phyloP scores from a whole-genome alignment of 257 asterid species.

The Ligustrum vulgare region DNA sequence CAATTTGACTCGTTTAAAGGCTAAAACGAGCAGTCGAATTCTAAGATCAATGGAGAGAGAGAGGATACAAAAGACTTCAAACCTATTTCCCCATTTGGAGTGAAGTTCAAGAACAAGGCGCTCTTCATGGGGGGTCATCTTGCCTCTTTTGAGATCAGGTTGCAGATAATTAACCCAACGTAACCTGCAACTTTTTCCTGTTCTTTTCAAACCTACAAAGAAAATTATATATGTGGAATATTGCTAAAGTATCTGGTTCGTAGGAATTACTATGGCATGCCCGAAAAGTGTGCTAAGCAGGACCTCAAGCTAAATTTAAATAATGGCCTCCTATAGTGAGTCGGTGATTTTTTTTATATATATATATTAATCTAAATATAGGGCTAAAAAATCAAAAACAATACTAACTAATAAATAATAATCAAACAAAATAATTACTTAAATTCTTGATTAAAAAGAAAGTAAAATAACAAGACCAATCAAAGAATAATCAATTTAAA shows the following conservation, averaged over 20 bases:
- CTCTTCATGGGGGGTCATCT: slow-evolving; percentile 81
- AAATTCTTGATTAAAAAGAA: too few relatives aligned
- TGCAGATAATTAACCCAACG: slow-evolving; percentile 94
- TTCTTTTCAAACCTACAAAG: slow-evolving; percentile 71
- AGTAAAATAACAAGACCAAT: too few relatives aligned
- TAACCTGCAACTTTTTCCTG: slow-evolving; percentile 92
- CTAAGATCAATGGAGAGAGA: neutral
- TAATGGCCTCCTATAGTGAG: too few relatives aligned
- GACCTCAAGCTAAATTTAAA: too few relatives aligned
- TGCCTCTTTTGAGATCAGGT: slow-evolving; percentile 81
- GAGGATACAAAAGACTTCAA: neutral
- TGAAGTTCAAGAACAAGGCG: slow-evolving; percentile 78
- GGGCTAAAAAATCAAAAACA: too few relatives aligned
- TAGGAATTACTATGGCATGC: slow-evolving; percentile 44
- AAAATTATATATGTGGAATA: neutral
- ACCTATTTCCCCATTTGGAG: slow-evolving; percentile 92
- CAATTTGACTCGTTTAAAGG: too few relatives aligned
- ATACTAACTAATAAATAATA: too few relatives aligned
- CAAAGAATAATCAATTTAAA: too few relatives aligned
- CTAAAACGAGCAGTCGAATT: neutral
- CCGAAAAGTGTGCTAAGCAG: too few relatives aligned
- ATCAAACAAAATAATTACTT: too few relatives aligned
- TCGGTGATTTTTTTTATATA: too few relatives aligned
- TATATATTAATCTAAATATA: too few relatives aligned
- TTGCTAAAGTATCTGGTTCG: slow-evolving; percentile 21